Evolutionary conservation across 345 rosid genomes (phyloP).

Genomic region (Reutealis trisperma): DNA sequence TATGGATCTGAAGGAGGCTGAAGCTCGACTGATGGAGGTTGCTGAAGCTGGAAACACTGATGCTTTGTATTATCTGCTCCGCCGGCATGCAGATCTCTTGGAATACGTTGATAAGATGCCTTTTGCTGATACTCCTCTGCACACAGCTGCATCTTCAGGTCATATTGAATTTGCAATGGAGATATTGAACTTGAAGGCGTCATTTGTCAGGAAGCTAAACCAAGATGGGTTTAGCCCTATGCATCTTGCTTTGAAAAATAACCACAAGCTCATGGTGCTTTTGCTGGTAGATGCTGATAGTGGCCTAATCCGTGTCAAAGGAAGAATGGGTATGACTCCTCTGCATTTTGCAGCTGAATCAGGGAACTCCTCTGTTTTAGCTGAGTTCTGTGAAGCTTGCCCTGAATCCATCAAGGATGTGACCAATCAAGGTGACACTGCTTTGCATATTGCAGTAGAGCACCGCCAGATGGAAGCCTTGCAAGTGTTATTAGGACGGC

Average conservation of each 20-base stretch:
- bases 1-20: neutral
- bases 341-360: slow-evolving; percentile 20
- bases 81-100: neutral
- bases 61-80: neutral
- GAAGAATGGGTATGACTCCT: slow-evolving; percentile 27
- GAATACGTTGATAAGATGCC: slow-evolving; percentile 13
- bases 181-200: slow-evolving; percentile 30
- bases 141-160: slow-evolving; percentile 31
- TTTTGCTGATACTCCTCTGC: slow-evolving; percentile 36
- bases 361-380: neutral
- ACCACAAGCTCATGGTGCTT: neutral
- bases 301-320: slow-evolving; percentile 13
- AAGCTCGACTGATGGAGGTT: neutral
- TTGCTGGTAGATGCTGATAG: slow-evolving; percentile 2
- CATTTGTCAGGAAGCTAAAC: slow-evolving; percentile 37
- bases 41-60: neutral
- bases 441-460: slow-evolving; percentile 14
- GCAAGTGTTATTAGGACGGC: neutral
- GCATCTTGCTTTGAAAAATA: slow-evolving; percentile 30
- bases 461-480: neutral
- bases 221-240: slow-evolving; percentile 29
- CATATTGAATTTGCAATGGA: slow-evolving; percentile 34
- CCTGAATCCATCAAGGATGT: slow-evolving; percentile 17
- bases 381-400: neutral
- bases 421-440: slow-evolving; percentile 13